Conservation (phyloP, 2,329 filamentous ascomycete genomes). For the Alternaria rosae region DNA sequence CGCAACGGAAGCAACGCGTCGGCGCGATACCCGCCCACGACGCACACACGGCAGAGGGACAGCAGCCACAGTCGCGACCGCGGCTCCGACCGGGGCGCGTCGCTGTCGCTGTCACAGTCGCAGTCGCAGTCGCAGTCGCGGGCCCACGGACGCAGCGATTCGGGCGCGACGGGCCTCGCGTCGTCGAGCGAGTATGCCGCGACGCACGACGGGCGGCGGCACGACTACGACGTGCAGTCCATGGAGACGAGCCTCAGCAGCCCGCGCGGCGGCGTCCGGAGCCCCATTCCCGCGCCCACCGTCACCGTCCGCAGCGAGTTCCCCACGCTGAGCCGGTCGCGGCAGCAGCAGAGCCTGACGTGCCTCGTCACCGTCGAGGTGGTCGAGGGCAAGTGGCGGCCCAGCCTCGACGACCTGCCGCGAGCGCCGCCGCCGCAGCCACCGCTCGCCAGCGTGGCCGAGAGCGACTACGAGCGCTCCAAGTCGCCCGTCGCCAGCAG, state of each 20-base stretch:
- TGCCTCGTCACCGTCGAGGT: constrained; percentile 95
- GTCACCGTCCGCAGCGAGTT: constrained; percentile 98
- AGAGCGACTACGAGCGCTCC: constrained; percentile 54
- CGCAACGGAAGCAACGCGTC: constrained; percentile 46
- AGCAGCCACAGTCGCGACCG: constrained; percentile 51
- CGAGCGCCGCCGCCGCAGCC: constrained; percentile 61
- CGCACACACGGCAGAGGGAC: constrained; percentile 42
- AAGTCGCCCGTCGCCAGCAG: constrained; percentile 66
- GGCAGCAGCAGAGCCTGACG: constrained; percentile 92
- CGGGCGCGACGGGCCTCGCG: constrained; percentile 72
- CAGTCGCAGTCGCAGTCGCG: constrained; percentile 45
- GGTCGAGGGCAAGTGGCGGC: constrained; percentile 87
- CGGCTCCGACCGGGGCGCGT: constrained; percentile 50
- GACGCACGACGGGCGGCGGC: constrained; percentile 75
- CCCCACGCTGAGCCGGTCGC: constrained; percentile 87
- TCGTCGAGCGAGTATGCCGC: constrained; percentile 84
- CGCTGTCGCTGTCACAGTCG: constrained; percentile 49
- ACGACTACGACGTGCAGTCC: constrained; percentile 95
- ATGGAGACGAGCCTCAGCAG: constrained; percentile 88
- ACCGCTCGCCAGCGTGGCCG: constrained; percentile 57
- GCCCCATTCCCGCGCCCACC: constrained; percentile 86
- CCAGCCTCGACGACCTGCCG: constrained; percentile 80
- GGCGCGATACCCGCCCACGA: constrained; percentile 37
- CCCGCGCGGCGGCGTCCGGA: constrained; percentile 74
- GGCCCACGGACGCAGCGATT: constrained; percentile 77